Conservation (phyloP, 2,329 filamentous ascomycete genomes). For the Penicillium paneum region DNA sequence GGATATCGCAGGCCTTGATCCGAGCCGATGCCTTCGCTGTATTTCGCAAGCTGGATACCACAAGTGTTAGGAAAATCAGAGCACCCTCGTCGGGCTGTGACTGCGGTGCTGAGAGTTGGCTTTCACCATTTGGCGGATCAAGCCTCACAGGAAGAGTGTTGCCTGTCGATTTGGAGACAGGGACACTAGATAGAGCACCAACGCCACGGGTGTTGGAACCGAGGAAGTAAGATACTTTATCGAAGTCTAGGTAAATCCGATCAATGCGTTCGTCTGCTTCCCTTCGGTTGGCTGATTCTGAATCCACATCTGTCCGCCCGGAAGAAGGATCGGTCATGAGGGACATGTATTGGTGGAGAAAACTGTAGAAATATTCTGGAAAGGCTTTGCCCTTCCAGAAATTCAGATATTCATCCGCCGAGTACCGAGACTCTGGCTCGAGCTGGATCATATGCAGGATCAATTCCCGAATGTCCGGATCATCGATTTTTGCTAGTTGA, state of each 20-base stretch:
- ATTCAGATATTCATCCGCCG: constrained; percentile 87
- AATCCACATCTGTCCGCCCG: constrained; percentile 68
- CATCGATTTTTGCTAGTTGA: constrained; percentile 80
- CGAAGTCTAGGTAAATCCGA: constrained; percentile 88
- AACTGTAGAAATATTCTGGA: constrained; percentile 94
- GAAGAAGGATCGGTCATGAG: constrained; percentile 88
- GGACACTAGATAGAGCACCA: constrained; percentile 30
- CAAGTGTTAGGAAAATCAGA: constrained; percentile 82
- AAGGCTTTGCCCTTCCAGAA: constrained; percentile 93
- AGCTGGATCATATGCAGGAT: constrained; percentile 95
- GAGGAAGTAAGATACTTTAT: constrained; percentile 94
- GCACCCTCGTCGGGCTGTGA: constrained; percentile 80
- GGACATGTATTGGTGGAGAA: constrained; percentile 96
- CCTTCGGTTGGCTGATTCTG: constrained; percentile 67
- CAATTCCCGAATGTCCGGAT: constrained; percentile 81
- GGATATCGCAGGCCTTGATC: constrained; percentile 82
- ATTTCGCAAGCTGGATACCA: constrained; percentile 84
- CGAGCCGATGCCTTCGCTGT: constrained; percentile 85
- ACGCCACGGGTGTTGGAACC: constrained; percentile 63
- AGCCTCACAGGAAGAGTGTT: constrained; percentile 68
- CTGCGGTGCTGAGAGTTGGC: constrained; percentile 60
- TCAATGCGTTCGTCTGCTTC: constrained; percentile 94
- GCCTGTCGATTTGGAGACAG: constrained; percentile 34
- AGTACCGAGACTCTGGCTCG: constrained; percentile 86
- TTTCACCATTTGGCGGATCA: constrained; percentile 81